Conservation (phyloP, 495 filamentous ascomycete species). For the Amorphotheca resinae region DNA sequence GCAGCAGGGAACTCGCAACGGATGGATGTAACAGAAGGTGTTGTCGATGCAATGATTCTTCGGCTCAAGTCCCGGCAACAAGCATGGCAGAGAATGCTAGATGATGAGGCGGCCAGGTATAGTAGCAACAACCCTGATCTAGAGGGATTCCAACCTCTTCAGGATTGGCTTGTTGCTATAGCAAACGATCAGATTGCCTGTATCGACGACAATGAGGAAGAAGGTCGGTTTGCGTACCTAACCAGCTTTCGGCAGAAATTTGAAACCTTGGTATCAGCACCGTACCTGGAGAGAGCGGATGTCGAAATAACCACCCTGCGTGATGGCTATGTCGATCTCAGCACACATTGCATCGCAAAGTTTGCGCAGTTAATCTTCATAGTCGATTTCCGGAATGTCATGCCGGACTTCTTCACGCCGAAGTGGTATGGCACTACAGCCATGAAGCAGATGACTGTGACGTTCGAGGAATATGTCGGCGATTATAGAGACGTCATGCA, state of each 20-base stretch:
- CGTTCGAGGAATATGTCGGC: slow-evolving; percentile 84
- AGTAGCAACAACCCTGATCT: slow-evolving; percentile 46
- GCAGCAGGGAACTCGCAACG: slow-evolving; percentile 71
- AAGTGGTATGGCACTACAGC: slow-evolving; percentile 74
- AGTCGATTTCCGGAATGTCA: slow-evolving; percentile 69
- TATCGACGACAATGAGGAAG: slow-evolving; percentile 77
- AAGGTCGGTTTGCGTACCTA: slow-evolving; percentile 60
- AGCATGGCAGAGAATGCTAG: slow-evolving; percentile 74
- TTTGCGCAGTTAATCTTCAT: slow-evolving; percentile 77
- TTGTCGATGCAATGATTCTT: slow-evolving; percentile 87
- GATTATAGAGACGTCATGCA: slow-evolving; percentile 76
- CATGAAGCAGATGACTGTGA: slow-evolving; percentile 81
- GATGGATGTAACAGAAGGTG: slow-evolving; percentile 78
- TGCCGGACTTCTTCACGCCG: slow-evolving; percentile 81
- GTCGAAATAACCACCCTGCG: slow-evolving; percentile 60
- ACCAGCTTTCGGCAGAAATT: slow-evolving; percentile 70
- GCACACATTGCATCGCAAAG: slow-evolving; percentile 75
- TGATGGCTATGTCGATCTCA: slow-evolving; percentile 87
- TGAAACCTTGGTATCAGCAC: slow-evolving; percentile 61
- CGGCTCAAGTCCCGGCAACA: slow-evolving; percentile 68
- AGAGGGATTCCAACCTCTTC: slow-evolving; percentile 68
- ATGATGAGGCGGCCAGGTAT: slow-evolving; percentile 71
- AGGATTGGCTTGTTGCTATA: slow-evolving; percentile 92
- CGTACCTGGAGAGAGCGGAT: slow-evolving; percentile 62
- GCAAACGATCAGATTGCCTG: slow-evolving; percentile 98